Base-by-base conservation (phyloP, 2,329 filamentous ascomycete species). In the Hawksworthiomyces lignivorus region DNA sequence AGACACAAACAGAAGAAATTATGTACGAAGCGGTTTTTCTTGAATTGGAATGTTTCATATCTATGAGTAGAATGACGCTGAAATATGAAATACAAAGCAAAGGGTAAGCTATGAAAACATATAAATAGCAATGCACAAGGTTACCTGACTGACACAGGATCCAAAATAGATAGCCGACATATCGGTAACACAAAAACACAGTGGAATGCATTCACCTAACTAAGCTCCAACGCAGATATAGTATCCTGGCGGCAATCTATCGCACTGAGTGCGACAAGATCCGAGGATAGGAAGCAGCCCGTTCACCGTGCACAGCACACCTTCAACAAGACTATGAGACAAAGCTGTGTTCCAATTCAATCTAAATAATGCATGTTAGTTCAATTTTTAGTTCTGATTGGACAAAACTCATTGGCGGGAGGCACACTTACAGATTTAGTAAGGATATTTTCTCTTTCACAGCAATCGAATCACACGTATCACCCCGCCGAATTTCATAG, bases 201-300 rank as follows among this genome's bases (percentile, higher is more conserved):
- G n/a, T n/a, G n/a, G n/a, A n/a, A n/a, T n/a, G n/a, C n/a, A n/a
- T n/a, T n/a, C n/a, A n/a, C n/a, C n/a, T n/a, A n/a, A n/a, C n/a
- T 38, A 35, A 19, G 40, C 26, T 35, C 21, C 21, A 5, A 40
- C 38, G 12, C 38, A 40, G 9, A 33, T 21, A 29, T 40, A 40
- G 30, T 40, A 40, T 4, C 36, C 24, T 44, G 17, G 36, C 19
- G 24, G 9, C 28, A 32, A 36, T 11, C 17, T 19, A 30, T n/a
- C 12, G 5, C 30, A 40, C 17, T 21, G 15, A 7, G 18, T 34
- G 11, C 31, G 31, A 30, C 38, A 40, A 2, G 15, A 15, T 8
- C 24, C 20, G 7, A 28, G n/a, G 18, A 34, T 28, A 18, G 30
- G 30, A 17, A 40, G 30, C 4, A 40, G 7, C 7, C 38, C 30